Evolutionary conservation across 768 basidiomycete genomes (phyloP), one percentile per base, ranked within the genome.

Genomic region (Tulasnella sp.): DNA sequence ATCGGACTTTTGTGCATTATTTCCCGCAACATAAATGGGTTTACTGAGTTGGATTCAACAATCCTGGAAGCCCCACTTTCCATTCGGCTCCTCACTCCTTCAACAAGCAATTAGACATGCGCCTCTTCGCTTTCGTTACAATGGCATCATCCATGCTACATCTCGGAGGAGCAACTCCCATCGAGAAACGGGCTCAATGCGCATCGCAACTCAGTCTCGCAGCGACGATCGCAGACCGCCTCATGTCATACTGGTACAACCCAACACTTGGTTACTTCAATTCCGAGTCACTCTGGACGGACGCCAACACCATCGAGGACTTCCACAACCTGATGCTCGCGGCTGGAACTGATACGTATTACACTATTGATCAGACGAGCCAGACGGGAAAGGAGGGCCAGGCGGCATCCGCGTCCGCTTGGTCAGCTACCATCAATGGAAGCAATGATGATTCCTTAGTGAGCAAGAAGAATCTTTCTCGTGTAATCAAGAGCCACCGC

Each of bases 251-350:
- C 55, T 81, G 76, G 64, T 81, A 73, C 69, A 68, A 75, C 48
- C 21, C 67, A 7, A 53, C 15, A 3, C 71, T 63, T 48, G 79
- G 80, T 1, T 69, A 72, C 51, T 79, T 78, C 62, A 78, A 64
- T n/a, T 72, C 73, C 27, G 80, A 79, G 42, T 74, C 76, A 10
- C 70, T 80, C 15, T 81, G 79, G 80, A 81, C 80, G 1, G 78
- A 81, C 64, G 76, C 78, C 3, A 82, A 81, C 64, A 73, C 79
- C 4, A 64, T 80, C 30, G 80, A 81, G 65, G 79, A 81, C 63
- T 67, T 81, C 13, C 78, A 81, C 64, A 81, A 80, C 67, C 69
- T 81, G 53, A 81, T 81, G 80, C 73, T 81, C 11, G 76, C 74
- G 11, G 76, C 75, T 3, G 73, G 72, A 13, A 71, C 69, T 3